phyloP scores from a whole-genome alignment of 73 alveolate species.

The Paramecium pentaurelia region DNA sequence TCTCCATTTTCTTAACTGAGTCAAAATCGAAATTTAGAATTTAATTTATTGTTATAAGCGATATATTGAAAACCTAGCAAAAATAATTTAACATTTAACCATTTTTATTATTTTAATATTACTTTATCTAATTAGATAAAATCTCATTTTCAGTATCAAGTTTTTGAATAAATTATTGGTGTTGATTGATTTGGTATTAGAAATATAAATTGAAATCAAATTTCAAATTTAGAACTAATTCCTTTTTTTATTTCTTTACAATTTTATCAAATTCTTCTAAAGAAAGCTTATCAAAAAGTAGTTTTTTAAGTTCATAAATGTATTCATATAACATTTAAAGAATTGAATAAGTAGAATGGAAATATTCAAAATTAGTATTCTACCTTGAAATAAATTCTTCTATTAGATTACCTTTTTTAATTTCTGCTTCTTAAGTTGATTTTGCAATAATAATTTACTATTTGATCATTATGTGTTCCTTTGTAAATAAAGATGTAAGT shows the following conservation, averaged over 20 bases:
- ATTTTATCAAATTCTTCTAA: background rate
- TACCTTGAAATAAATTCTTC: background rate
- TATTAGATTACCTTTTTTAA: background rate
- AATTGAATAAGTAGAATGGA: background rate
- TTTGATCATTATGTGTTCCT: background rate
- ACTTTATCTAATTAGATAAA: background rate
- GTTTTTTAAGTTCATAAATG: background rate
- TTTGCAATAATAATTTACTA: background rate
- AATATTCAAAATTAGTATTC: background rate
- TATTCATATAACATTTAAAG: background rate
- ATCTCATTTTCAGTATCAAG: background rate
- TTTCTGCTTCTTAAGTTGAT: background rate
- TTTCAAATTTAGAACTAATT: background rate
- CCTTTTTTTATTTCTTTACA: background rate
- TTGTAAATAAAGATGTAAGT: background rate
- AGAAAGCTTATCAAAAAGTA: background rate
- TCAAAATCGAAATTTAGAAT: background rate
- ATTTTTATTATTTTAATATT: background rate
- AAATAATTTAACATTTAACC: background rate
- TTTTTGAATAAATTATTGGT: background rate
- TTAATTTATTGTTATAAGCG: background rate
- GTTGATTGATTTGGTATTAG: background rate
- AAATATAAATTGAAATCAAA: background rate
- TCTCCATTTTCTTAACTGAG: background rate
- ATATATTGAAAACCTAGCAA: background rate